Evolutionary conservation across 192 early-diverging fungal species (phyloP).

Genomic region (Podila epicladia): DNA sequence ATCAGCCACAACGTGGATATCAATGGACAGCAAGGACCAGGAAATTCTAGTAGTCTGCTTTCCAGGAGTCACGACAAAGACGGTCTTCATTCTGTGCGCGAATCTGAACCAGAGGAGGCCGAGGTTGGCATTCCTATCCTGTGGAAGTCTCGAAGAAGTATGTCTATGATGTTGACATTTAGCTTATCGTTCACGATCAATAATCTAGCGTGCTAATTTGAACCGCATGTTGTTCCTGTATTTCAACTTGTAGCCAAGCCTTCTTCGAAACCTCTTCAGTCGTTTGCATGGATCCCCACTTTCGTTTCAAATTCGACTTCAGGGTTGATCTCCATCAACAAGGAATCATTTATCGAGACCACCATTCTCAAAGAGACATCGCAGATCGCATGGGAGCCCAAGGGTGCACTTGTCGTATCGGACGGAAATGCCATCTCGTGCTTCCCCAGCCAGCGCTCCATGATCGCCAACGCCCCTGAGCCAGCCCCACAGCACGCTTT

Average conservation of each 20-base stretch:
- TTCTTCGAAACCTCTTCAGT: conserved; percentile 51
- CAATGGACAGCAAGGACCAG: conserved; percentile 15
- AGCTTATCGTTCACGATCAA: background rate
- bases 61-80: conserved; percentile 46
- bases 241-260: conserved; percentile 34
- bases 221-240: background rate
- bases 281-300: conserved; percentile 63
- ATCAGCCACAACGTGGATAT: conserved; percentile 15
- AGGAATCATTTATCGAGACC: conserved; percentile 62
- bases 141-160: conserved; percentile 59
- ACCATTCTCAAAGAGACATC: conserved; percentile 61
- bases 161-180: background rate
- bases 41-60: conserved; percentile 7
- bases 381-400: conserved; percentile 63
- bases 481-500: conserved; percentile 34
- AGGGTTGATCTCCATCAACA: conserved; percentile 61
- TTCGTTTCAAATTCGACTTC: conserved; percentile 52
- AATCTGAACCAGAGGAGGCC: conserved; percentile 30
- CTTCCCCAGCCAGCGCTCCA: conserved; percentile 40
- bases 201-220: background rate
- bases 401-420: conserved; percentile 57
- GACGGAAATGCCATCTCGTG: conserved; percentile 49
- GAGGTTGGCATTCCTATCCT: conserved; percentile 56
- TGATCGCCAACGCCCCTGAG: conserved; percentile 21
- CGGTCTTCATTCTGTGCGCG: conserved; percentile 33